Conservation (phyloP, 768 basidiomycete genomes). For the Rhodotorula diobovata region DNA sequence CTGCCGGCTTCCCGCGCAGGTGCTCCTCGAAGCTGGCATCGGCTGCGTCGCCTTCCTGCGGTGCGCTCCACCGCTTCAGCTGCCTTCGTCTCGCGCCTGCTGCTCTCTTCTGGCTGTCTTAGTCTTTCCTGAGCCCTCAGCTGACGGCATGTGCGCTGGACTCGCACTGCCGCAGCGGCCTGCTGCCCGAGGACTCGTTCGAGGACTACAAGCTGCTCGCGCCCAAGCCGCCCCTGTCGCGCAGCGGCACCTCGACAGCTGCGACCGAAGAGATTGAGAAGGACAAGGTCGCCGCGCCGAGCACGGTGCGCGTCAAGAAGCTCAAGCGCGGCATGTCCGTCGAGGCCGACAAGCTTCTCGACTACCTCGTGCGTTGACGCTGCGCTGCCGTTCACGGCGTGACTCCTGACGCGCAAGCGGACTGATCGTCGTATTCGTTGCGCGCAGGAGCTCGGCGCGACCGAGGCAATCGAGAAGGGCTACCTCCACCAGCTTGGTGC, state of each 20-base stretch:
- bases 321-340: slow-evolving; percentile 72
- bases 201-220: slow-evolving; percentile 24
- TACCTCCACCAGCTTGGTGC: slow-evolving; percentile 75
- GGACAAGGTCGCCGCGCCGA: slow-evolving; percentile 2
- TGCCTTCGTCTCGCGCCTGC: too few species aligned
- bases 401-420: too few species aligned
- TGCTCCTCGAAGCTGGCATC: slow-evolving; percentile 35
- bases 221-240: slow-evolving; percentile 2
- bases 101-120: not conserved
- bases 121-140: not conserved
- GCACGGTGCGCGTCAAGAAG: slow-evolving; percentile 64
- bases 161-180: slow-evolving; percentile 10
- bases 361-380: slow-evolving; percentile 62
- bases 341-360: slow-evolving; percentile 74
- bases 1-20: not conserved
- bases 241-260: not conserved
- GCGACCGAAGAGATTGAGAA: not conserved
- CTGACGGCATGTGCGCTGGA: too few species aligned
- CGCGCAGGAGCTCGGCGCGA: slow-evolving; percentile 72
- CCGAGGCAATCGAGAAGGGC: slow-evolving; percentile 75
- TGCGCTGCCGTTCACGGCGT: slow-evolving; percentile 24
- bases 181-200: slow-evolving; percentile 38
- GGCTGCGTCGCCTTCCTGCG: slow-evolving; percentile 40
- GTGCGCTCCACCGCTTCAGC: not conserved
- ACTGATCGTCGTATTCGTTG: not conserved